Conservation (phyloP, 139 green algal species). For the Micractinium conductrix region DNA sequence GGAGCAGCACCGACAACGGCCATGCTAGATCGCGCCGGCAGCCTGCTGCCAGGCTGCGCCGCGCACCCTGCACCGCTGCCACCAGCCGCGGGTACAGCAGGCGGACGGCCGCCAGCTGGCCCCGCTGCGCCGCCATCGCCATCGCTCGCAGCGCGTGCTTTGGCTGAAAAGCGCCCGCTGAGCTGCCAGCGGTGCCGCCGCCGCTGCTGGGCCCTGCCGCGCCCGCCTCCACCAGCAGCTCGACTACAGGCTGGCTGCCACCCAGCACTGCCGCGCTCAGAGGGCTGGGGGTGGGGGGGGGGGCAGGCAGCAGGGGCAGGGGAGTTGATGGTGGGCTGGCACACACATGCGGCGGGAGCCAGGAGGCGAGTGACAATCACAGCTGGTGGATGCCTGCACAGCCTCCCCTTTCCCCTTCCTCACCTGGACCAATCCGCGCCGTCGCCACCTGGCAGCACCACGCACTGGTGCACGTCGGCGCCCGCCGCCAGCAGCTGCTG, state of each 20-base stretch:
- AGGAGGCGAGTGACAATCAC: neutral
- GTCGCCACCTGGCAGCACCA: neutral
- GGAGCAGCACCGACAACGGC: neutral
- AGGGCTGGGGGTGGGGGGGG: neutral
- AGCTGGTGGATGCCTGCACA: too few species aligned
- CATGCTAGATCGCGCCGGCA: neutral
- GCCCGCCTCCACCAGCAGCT: slow-evolving; percentile 1
- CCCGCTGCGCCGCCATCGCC: slow-evolving; percentile 1
- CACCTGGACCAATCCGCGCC: slow-evolving; percentile 21
- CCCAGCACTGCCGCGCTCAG: slow-evolving; percentile 17
- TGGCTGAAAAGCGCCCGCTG: too few species aligned
- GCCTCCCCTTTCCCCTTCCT: neutral
- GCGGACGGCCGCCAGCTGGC: neutral
- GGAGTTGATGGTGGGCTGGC: neutral
- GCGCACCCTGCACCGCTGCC: neutral
- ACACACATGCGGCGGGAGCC: neutral
- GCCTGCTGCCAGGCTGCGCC: neutral
- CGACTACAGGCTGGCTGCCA: slow-evolving; percentile 3
- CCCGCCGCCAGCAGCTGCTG: slow-evolving; percentile 7
- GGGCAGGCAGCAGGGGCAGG: neutral
- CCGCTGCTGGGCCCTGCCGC: neutral
- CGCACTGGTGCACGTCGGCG: slow-evolving; percentile 8
- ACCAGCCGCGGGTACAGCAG: slow-evolving; percentile 11
- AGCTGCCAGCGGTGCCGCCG: neutral
- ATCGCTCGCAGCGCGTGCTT: slow-evolving; percentile 1